Conservation (phyloP, 257 asterid genomes). For the Craterostigma plantagineum region DNA sequence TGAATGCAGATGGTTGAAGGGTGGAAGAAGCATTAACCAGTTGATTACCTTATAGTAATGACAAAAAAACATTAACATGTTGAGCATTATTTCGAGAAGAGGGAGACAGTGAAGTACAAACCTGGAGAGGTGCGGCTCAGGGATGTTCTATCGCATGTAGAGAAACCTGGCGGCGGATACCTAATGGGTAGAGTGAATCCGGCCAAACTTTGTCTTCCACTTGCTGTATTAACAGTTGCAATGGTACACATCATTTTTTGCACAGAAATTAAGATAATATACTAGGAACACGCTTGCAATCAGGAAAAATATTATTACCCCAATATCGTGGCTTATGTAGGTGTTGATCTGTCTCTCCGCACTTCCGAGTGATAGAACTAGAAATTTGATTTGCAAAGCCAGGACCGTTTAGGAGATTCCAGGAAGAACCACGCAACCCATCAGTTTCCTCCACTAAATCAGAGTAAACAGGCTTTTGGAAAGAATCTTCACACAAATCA, state of each 20-base stretch:
- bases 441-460: conserved; percentile 38
- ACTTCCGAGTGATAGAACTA: too few species aligned
- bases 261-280: conserved; percentile 3
- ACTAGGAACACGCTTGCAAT: not conserved
- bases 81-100: not conserved
- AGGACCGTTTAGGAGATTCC: conserved; percentile 53
- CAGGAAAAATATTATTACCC: conserved; percentile 24
- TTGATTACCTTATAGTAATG: conserved; percentile 28
- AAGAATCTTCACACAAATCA: conserved; percentile 56
- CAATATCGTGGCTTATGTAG: conserved; percentile 42
- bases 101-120: conserved; percentile 10
- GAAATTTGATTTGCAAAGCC: too few species aligned
- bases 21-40: conserved; percentile 21
- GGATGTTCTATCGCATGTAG: conserved; percentile 27
- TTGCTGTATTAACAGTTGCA: conserved; percentile 22
- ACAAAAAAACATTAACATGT: not conserved
- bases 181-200: conserved; percentile 58
- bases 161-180: conserved; percentile 80
- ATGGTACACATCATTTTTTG: not conserved
- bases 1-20: conserved; percentile 22
- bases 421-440: conserved; percentile 42
- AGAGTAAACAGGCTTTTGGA: conserved; percentile 30
- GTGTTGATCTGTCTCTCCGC: conserved; percentile 32
- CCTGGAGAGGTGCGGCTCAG: conserved; percentile 40
- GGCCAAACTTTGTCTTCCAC: conserved; percentile 45